phyloP scores from a whole-genome alignment of 139 green algal species.

The Eudorina sp. region DNA sequence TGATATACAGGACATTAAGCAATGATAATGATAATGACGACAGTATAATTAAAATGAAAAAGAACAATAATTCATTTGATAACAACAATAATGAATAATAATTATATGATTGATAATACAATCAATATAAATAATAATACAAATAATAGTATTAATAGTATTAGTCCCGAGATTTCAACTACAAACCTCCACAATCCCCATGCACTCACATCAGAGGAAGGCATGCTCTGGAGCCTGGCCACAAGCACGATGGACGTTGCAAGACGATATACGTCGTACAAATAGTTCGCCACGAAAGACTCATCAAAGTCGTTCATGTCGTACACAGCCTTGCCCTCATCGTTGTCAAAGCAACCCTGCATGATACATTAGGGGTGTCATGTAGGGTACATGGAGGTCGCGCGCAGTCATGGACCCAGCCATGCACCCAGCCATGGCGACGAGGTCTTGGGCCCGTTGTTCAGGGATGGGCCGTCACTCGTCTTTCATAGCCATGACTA shows the following conservation, averaged over 20 bases:
- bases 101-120: no score
- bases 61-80: no score
- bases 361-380: not conserved
- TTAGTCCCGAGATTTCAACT: no score
- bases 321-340: not conserved
- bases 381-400: not conserved
- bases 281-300: slow-evolving; percentile 23
- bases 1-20: no score
- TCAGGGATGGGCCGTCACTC: not conserved
- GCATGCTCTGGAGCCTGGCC: not conserved
- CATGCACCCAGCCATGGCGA: not conserved
- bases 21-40: no score
- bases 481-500: not conserved
- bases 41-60: no score
- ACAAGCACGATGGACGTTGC: slow-evolving; percentile 4
- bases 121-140: no score
- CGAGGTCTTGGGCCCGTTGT: not conserved
- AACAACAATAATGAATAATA: no score
- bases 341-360: slow-evolving; percentile 16
- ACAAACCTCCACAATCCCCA: no score
- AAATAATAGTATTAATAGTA: no score
- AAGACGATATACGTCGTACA: slow-evolving; percentile 40
- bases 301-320: slow-evolving; percentile 46
- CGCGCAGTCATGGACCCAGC: not conserved
- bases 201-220: not conserved